These are phyloP conservation scores for Mycena latifolia DNA, from an alignment of 768 basidiomycete genomes.

Conservation along the genomic window DNA sequence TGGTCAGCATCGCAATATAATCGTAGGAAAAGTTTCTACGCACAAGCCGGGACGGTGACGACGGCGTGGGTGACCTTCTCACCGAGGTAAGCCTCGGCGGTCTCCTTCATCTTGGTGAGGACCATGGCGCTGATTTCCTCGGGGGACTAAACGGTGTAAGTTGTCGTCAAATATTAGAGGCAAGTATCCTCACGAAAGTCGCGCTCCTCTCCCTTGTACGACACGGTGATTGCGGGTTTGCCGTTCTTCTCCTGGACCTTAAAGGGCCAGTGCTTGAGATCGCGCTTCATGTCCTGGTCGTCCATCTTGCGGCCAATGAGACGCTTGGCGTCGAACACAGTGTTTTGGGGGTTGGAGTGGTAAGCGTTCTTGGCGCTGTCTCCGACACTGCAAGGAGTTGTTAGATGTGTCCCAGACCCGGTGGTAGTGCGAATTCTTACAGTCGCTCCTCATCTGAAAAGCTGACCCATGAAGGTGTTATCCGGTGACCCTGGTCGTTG, in stretches of 20 bases:
- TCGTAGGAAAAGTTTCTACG: constrained; percentile 39
- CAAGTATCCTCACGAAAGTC: constrained; percentile 86
- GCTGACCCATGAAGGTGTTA: constrained; percentile 89
- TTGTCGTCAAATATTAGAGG: not conserved
- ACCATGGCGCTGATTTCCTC: constrained; percentile 98
- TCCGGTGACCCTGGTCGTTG: constrained; percentile 91
- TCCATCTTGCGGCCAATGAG: constrained; percentile 90
- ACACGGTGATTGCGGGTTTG: constrained; percentile 84
- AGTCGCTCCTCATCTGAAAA: constrained; percentile 86
- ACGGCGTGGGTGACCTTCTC: constrained; percentile 97
- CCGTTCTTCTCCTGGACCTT: constrained; percentile 81
- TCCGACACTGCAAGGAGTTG: constrained; percentile 71
- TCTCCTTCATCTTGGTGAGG: constrained; percentile 98
- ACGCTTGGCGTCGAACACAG: constrained; percentile 97
- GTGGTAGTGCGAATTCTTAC: constrained; percentile 46
- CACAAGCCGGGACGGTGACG: constrained; percentile 96
- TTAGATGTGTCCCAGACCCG: constrained; percentile 24
- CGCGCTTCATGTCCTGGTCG: constrained; percentile 83
- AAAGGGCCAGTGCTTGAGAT: constrained; percentile 95
- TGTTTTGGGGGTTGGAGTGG: constrained; percentile 92
- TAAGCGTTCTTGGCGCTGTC: constrained; percentile 98
- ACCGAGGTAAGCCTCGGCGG: constrained; percentile 97
- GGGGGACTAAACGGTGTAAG: constrained; percentile 70
- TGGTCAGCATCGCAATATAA: constrained; percentile 6
- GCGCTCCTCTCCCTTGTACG: constrained; percentile 82